Evolutionary conservation across 176 grass and related monocot genomes (phyloP).

Genomic region (Rhynchospora pubera): DNA sequence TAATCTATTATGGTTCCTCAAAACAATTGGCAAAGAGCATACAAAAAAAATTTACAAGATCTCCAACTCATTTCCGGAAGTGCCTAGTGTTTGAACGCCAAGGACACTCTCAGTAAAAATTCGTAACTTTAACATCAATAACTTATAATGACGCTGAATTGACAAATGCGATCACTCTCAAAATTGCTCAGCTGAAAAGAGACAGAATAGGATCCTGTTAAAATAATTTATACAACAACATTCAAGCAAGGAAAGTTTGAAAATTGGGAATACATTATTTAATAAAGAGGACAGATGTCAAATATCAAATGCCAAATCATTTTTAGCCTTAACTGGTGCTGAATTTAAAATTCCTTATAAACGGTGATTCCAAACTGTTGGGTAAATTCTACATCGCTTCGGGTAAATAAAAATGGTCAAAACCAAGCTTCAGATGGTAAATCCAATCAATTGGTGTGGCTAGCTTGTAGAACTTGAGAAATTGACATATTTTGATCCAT

Average conservation of each 20-base stretch:
- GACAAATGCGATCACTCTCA: not conserved
- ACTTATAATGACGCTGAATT: not conserved
- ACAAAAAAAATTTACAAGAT: not conserved
- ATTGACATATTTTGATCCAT: not conserved
- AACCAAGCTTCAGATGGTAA: not conserved
- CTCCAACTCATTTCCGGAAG: not conserved
- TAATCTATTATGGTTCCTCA: not conserved
- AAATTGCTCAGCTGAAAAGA: not conserved
- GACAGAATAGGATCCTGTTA: not conserved
- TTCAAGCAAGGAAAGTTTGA: not conserved
- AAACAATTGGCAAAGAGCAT: not conserved
- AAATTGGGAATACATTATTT: not conserved
- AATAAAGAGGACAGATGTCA: not conserved
- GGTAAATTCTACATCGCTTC: not conserved
- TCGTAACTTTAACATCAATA: not conserved
- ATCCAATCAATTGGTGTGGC: not conserved
- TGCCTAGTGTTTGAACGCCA: not conserved
- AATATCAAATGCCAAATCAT: not conserved
- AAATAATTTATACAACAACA: not conserved
- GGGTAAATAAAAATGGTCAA: not conserved
- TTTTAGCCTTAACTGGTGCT: not conserved
- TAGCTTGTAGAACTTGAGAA: not conserved
- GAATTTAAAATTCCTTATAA: not conserved
- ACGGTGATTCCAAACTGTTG: not conserved
- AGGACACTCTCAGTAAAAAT: not conserved